Evolutionary conservation across 371 early-diverging fungal species (phyloP).

Genomic region (Syncephalastrum monosporum): DNA sequence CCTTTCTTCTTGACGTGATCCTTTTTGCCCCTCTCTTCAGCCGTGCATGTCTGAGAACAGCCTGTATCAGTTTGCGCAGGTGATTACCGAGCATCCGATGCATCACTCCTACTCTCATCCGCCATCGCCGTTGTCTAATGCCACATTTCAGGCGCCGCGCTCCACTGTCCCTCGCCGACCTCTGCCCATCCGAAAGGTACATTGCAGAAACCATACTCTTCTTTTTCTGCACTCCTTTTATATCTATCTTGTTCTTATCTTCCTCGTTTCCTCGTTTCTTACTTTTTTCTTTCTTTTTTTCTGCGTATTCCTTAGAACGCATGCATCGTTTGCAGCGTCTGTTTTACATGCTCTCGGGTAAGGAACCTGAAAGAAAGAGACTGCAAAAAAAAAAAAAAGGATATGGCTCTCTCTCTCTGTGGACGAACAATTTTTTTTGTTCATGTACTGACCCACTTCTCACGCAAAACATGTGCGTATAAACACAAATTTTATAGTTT

Average conservation of each 20-base stretch:
- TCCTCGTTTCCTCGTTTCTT: not conserved
- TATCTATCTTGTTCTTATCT: conserved; percentile 5
- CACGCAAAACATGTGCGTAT: not conserved
- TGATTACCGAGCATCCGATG: conserved; percentile 32
- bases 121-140: conserved; percentile 5
- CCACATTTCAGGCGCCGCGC: conserved; percentile 4
- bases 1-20: conserved; percentile 12
- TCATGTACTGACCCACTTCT: too few species aligned
- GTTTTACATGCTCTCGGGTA: conserved; percentile 53
- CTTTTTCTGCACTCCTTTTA: conserved; percentile 1
- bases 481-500: conserved; percentile 19
- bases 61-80: conserved; percentile 47
- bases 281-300: not conserved
- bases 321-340: conserved; percentile 48
- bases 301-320: conserved; percentile 37
- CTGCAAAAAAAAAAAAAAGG: too few species aligned
- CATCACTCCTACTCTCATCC: conserved; percentile 14
- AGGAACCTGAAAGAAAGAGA: not conserved
- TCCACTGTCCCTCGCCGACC: conserved; percentile 10
- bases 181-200: conserved; percentile 36
- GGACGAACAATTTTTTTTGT: too few species aligned
- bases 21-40: conserved; percentile 6
- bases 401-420: too few species aligned
- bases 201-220: conserved; percentile 3
- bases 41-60: conserved; percentile 36